Percentiles rank a stretch among this genome's conserved stretches.
Evolutionary conservation across 805 yeast species (phyloP).

Genomic region (Metschnikowia corniflorae): DNA sequence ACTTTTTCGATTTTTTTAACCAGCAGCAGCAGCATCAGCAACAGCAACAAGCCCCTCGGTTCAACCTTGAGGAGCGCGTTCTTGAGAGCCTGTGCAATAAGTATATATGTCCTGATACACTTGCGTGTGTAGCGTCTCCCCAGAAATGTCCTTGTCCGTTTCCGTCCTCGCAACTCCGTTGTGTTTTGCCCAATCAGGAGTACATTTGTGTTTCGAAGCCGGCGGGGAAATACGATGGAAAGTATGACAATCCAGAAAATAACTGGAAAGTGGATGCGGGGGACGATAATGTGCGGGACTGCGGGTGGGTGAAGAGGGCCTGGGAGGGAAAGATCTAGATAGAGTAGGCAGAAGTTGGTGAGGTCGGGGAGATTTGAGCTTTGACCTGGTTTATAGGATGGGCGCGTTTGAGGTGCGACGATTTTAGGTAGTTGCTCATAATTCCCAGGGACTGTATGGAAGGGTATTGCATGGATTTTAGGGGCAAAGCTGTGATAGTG

Average conservation of each 20-base stretch:
- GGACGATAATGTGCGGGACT: slow-evolving; percentile 60
- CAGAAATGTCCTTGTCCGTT: slow-evolving; percentile 87
- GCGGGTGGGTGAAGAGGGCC: slow-evolving; percentile 71
- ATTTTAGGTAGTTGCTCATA: too few relatives aligned
- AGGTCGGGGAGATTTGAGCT: too few relatives aligned
- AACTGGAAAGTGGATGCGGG: slow-evolving; percentile 48
- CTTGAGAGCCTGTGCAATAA: slow-evolving; percentile 49
- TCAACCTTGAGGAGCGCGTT: slow-evolving; percentile 35
- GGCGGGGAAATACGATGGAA: slow-evolving; percentile 36
- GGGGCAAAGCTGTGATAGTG: too few relatives aligned
- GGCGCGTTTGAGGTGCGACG: too few relatives aligned
- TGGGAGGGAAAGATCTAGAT: slow-evolving; percentile 6
- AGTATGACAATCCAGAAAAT: slow-evolving; percentile 38
- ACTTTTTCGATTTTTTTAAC: slow-evolving; percentile 34
- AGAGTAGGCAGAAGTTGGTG: too few relatives aligned
- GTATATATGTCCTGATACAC: slow-evolving; percentile 81
- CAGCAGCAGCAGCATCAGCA: slow-evolving; percentile 10
- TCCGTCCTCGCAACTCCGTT: slow-evolving; percentile 79
- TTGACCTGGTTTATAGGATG: too few relatives aligned
- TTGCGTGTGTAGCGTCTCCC: slow-evolving; percentile 66
- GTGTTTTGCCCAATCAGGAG: slow-evolving; percentile 66
- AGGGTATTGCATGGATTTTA: too few relatives aligned
- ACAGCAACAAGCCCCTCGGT: slow-evolving; percentile 2
- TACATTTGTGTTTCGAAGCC: slow-evolving; percentile 85
- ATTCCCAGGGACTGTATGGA: too few relatives aligned